phyloP scores from a whole-genome alignment of 352 stramenopile species.

The Sclerospora graminicola region DNA sequence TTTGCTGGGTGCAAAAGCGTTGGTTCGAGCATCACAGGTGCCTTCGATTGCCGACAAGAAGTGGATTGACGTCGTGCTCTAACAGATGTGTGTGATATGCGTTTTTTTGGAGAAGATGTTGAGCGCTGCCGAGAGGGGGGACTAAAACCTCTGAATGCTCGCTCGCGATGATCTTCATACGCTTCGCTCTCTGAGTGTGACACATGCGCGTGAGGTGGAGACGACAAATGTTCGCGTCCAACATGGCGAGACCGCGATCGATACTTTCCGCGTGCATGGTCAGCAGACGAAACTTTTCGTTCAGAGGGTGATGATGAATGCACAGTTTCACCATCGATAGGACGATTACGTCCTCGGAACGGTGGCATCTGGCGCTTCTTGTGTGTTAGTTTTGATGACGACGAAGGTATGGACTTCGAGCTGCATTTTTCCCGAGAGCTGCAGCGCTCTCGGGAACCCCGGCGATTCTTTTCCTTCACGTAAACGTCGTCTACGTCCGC shows the following conservation, averaged over 20 bases:
- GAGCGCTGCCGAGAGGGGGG: constrained; percentile 5
- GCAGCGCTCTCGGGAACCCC: background rate
- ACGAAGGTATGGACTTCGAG: background rate
- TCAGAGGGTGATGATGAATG: background rate
- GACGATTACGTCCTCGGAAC: constrained; percentile 2
- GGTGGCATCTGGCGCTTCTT: constrained; percentile 3
- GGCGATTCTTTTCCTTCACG: background rate
- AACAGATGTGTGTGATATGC: constrained; percentile 3
- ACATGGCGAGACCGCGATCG: background rate
- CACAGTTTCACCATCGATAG: background rate
- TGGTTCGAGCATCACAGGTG: constrained; percentile 7
- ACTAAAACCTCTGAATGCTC: constrained; percentile 7
- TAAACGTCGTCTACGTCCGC: constrained; percentile 2
- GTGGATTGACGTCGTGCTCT: constrained; percentile 1
- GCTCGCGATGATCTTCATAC: constrained; percentile 6
- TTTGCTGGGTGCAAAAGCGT: constrained; percentile 6
- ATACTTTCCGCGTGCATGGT: constrained; percentile 2
- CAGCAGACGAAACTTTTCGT: background rate
- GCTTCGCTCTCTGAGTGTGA: constrained; percentile 9
- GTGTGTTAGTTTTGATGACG: background rate
- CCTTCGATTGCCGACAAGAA: constrained; percentile 11
- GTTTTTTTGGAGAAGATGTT: constrained; percentile 13
- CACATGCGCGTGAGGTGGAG: background rate
- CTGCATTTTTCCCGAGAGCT: constrained; percentile 3
- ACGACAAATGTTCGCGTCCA: background rate